Base-by-base conservation (phyloP, 441 rosid species). In the Eruca vesicaria region DNA sequence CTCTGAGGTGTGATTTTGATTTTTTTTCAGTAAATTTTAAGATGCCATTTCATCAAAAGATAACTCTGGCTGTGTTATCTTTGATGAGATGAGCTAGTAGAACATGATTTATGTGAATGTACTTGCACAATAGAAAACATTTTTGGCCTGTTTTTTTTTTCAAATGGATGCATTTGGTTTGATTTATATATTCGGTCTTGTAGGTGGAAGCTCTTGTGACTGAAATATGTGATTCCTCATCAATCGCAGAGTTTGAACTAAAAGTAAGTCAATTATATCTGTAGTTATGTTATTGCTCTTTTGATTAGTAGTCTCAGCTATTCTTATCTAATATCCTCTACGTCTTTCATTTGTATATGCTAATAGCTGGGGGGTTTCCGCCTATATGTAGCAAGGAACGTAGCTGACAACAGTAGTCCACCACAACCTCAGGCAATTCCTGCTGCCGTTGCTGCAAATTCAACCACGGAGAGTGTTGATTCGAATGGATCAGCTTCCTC, bases 191-290 rank as follows among this genome's bases (percentile, higher is more conserved):
- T 16, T 69, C 43, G 6, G 18, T 18, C 61, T 77, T 75, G 64
- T 87, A 89, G 98, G 83, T 94, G 84, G 89, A 94, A 81, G 84
- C 84, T 73, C 83, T 92, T 36, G 84, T 94, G 26, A 74, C 85
- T 61, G 91, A 88, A 76, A 84, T 90, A 75, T 89, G 95, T 48
- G 69, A 90, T 55, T 80, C 97, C 73, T 81, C 86, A 73, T 84
- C 94, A 41, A 71, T 94, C 68, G 92, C 96, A 67, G 97, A 92
- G 80, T 89, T 88, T 71, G 96, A 92, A 77, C 65, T 94, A 78
- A 89, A 90, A 83, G 97, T 92, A 82, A 83, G 87, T 62, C 41
- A 43, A 21, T 65, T 41, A 12, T 23, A 9, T 3, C 58, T 35
- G 65, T 72, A 68, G 66, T 68, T 52, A 59, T 66, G 53, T 77